Evolutionary conservation across 345 rosid species (phyloP).

Genomic region (Corchorus capsularis): DNA sequence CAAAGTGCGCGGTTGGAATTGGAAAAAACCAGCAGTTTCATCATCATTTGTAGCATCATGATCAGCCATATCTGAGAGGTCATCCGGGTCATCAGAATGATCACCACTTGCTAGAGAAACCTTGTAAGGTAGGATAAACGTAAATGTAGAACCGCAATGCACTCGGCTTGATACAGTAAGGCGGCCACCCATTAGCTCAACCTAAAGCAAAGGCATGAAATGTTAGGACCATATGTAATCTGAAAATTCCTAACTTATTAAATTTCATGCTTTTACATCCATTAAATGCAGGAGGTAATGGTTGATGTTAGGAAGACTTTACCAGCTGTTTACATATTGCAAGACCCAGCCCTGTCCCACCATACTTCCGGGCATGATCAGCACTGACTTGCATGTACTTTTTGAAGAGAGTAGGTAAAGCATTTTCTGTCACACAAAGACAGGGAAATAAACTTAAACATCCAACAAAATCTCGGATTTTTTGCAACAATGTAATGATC

Average conservation of each 20-base stretch:
- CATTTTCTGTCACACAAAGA: conserved; percentile 63
- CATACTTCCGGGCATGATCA: conserved; percentile 93
- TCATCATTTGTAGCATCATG: conserved; percentile 62
- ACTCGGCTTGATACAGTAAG: conserved; percentile 87
- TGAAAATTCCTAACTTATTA: background rate
- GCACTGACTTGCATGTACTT: conserved; percentile 96
- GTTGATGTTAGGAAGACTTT: conserved; percentile 20
- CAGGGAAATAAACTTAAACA: conserved; percentile 1
- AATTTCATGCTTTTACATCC: background rate
- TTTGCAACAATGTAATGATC: background rate
- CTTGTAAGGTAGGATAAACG: conserved; percentile 83
- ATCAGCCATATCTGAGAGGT: conserved; percentile 67
- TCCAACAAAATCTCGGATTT: background rate
- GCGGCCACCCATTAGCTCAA: conserved; percentile 94
- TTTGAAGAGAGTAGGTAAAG: conserved; percentile 79
- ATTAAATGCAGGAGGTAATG: background rate
- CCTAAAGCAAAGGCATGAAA: conserved; percentile 45
- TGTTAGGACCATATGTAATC: conserved; percentile 7
- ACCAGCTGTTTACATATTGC: conserved; percentile 99
- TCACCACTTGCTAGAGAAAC: conserved; percentile 56
- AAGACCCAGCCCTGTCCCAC: conserved; percentile 96
- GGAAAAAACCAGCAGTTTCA: conserved; percentile 68
- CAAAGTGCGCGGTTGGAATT: conserved; percentile 68
- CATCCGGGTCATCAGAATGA: conserved; percentile 77
- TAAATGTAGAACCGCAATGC: conserved; percentile 82